Percentiles rank a stretch among this genome's conserved stretches.
These are phyloP conservation scores for Auriscalpium microsporum DNA, from an alignment of 768 basidiomycete genomes.

Conservation along the genomic window DNA sequence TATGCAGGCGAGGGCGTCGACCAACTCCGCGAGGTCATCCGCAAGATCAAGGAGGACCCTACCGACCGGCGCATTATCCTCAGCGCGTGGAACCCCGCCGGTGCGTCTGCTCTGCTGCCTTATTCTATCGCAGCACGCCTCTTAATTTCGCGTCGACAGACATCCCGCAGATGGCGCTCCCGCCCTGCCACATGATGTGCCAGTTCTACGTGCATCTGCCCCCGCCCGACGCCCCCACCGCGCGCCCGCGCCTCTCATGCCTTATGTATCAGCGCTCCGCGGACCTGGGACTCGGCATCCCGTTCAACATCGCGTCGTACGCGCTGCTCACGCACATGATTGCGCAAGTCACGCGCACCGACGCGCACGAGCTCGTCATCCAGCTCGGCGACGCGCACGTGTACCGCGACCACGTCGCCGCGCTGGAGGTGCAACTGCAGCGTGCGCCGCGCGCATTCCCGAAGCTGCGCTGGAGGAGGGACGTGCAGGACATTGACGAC, in stretches of 20 bases:
- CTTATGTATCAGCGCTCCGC: constrained; percentile 98
- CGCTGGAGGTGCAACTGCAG: constrained; percentile 74
- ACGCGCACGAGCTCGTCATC: constrained; percentile 84
- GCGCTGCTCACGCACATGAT: constrained; percentile 97
- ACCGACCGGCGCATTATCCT: constrained; percentile 91
- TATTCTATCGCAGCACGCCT: neutral
- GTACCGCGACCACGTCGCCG: constrained; percentile 84
- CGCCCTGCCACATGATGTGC: constrained; percentile 98
- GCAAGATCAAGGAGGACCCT: constrained; percentile 87
- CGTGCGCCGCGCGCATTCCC: constrained; percentile 80
- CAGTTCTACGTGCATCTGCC: constrained; percentile 98
- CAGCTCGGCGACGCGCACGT: constrained; percentile 98
- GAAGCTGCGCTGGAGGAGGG: constrained; percentile 62
- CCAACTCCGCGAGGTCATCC: constrained; percentile 81
- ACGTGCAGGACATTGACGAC: constrained; percentile 67
- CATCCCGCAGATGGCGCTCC: constrained; percentile 90
- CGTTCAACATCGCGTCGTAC: constrained; percentile 99
- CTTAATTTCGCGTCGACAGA: constrained; percentile 38
- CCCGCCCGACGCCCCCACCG: constrained; percentile 31
- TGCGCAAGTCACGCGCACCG: constrained; percentile 82
- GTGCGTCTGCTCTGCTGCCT: constrained; percentile 34
- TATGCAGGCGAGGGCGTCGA: constrained; percentile 86
- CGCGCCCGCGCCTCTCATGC: constrained; percentile 75
- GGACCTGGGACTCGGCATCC: constrained; percentile 93
- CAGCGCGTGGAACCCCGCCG: constrained; percentile 97